Percentiles rank a stretch among this genome's conserved stretches.
phyloP scores from a whole-genome alignment of 352 stramenopile species.

The Elongisporangium prolatum region DNA sequence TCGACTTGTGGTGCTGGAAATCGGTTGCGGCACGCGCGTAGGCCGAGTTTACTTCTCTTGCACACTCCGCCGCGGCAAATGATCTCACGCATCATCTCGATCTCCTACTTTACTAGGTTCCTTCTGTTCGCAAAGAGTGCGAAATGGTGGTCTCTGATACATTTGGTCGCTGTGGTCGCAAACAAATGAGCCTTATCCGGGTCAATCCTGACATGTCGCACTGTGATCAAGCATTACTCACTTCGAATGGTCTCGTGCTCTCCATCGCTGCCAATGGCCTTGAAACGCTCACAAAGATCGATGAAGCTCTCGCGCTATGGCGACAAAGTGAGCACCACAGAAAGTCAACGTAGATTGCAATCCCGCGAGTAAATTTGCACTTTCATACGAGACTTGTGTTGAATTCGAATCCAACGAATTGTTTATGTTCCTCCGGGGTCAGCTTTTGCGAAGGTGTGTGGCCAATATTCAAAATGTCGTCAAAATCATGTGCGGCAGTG shows the following conservation, averaged over 20 bases:
- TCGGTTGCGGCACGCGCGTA: slow-evolving; percentile 74
- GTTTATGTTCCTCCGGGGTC: slow-evolving; percentile 36
- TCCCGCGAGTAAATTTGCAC: not conserved
- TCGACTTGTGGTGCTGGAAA: slow-evolving; percentile 76
- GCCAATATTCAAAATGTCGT: slow-evolving; percentile 55
- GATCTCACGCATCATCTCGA: not conserved
- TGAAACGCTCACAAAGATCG: slow-evolving; percentile 50
- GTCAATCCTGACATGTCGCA: slow-evolving; percentile 68
- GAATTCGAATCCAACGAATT: slow-evolving; percentile 56
- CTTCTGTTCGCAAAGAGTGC: slow-evolving; percentile 70
- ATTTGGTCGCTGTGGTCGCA: slow-evolving; percentile 42
- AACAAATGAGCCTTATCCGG: slow-evolving; percentile 60
- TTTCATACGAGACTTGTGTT: slow-evolving; percentile 14
- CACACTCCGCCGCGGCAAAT: not conserved
- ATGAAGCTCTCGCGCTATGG: slow-evolving; percentile 30
- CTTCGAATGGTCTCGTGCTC: slow-evolving; percentile 35
- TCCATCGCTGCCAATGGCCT: slow-evolving; percentile 48
- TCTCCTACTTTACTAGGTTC: slow-evolving; percentile 52
- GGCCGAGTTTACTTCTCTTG: not conserved
- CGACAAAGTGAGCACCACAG: not conserved
- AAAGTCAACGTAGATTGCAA: not conserved
- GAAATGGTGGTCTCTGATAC: slow-evolving; percentile 79
- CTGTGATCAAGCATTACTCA: slow-evolving; percentile 47
- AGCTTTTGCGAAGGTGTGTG: slow-evolving; percentile 20
- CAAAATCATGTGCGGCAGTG: slow-evolving; percentile 54